phyloP scores from a whole-genome alignment of 2,329 filamentous ascomycete species.

The Alternaria viburni region DNA sequence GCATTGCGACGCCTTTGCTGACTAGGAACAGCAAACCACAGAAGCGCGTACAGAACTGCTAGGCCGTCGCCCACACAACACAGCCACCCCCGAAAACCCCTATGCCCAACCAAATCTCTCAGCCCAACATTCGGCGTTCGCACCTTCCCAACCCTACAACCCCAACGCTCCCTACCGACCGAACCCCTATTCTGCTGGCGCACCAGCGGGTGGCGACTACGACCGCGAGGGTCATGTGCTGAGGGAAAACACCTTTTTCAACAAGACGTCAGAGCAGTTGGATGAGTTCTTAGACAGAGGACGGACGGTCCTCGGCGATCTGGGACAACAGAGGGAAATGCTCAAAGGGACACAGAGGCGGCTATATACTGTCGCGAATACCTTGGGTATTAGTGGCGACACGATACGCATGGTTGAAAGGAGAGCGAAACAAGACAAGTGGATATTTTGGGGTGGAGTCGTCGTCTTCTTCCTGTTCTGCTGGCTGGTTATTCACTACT shows the following conservation, averaged over 20 bases:
- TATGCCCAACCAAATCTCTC: conserved; percentile 63
- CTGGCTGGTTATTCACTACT: conserved; percentile 85
- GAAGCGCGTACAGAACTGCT: conserved; percentile 83
- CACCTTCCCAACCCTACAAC: conserved; percentile 35
- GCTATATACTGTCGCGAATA: conserved; percentile 92
- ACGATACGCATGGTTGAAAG: conserved; percentile 97
- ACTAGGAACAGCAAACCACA: conserved; percentile 57
- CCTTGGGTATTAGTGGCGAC: conserved; percentile 89
- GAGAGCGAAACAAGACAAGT: conserved; percentile 92
- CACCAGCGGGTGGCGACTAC: conserved; percentile 58
- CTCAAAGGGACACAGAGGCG: conserved; percentile 91
- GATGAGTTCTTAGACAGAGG: conserved; percentile 95
- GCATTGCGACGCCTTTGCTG: not conserved
- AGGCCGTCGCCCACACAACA: conserved; percentile 79
- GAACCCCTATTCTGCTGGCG: conserved; percentile 50
- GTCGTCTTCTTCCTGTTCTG: conserved; percentile 89
- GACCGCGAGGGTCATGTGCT: conserved; percentile 81
- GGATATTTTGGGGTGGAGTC: conserved; percentile 92
- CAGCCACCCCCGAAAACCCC: conserved; percentile 88
- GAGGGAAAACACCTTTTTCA: conserved; percentile 87
- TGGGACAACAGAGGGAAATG: conserved; percentile 90
- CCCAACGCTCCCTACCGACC: conserved; percentile 45
- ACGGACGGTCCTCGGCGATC: conserved; percentile 84
- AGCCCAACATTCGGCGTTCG: conserved; percentile 38
- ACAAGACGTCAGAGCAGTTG: conserved; percentile 79